Conservation (phyloP, 371 early-diverging fungal species). For the Batkoa obscura region DNA sequence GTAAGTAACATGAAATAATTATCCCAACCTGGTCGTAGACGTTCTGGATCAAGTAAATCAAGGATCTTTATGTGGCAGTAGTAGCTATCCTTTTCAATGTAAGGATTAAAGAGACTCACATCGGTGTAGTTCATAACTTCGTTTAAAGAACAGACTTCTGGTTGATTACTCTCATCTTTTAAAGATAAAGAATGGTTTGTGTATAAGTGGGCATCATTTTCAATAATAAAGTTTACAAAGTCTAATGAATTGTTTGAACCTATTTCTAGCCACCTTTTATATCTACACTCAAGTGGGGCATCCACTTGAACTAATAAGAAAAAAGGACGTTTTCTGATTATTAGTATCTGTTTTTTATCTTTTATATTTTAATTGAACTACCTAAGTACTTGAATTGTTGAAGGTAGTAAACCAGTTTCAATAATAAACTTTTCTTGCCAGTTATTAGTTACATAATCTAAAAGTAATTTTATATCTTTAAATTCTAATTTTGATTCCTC, state of each 20-base stretch:
- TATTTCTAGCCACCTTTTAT: slow-evolving; percentile 25
- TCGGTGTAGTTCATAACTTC: slow-evolving; percentile 32
- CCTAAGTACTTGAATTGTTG: slow-evolving; percentile 18
- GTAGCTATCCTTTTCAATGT: slow-evolving; percentile 18
- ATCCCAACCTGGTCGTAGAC: slow-evolving; percentile 84
- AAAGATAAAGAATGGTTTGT: slow-evolving; percentile 2
- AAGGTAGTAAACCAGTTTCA: slow-evolving; percentile 49
- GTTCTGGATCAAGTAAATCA: slow-evolving; percentile 41
- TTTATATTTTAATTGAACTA: slow-evolving; percentile 10
- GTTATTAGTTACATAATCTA: slow-evolving; percentile 22
- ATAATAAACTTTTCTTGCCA: slow-evolving; percentile 45
- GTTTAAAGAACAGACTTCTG: slow-evolving; percentile 28
- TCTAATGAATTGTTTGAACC: slow-evolving; percentile 4
- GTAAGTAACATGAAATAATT: slow-evolving; percentile 94
- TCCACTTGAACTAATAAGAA: slow-evolving; percentile 65
- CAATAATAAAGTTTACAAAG: slow-evolving; percentile 3
- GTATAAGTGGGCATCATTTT: not conserved
- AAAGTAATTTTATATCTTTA: slow-evolving; percentile 10
- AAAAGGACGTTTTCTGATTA: slow-evolving; percentile 60
- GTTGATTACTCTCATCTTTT: slow-evolving; percentile 7
- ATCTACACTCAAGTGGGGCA: slow-evolving; percentile 51
- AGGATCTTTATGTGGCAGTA: too few relatives aligned
- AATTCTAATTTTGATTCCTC: not conserved
- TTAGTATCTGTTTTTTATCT: not conserved
- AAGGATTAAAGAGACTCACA: slow-evolving; percentile 14